phyloP scores from a whole-genome alignment of 208 protist species.

The Trypanosoma caninum region DNA sequence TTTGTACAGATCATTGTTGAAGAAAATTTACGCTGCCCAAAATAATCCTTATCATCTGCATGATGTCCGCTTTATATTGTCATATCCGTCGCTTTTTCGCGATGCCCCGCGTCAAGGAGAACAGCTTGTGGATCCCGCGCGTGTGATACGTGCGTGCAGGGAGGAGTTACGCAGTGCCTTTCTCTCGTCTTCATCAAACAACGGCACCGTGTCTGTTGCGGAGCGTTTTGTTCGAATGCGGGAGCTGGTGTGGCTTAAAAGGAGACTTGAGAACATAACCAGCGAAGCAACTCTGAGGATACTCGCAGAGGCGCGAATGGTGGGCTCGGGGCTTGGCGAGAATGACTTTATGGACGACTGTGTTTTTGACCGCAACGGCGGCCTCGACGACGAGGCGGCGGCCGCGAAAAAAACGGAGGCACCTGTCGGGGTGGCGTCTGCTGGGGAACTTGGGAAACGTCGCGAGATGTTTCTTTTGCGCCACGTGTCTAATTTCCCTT shows the following conservation, averaged over 20 bases:
- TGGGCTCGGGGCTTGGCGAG: slow-evolving; percentile 31
- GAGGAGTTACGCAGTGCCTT: slow-evolving; percentile 26
- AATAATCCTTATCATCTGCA: slow-evolving; percentile 59
- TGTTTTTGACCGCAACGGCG: slow-evolving; percentile 17
- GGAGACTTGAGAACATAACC: slow-evolving; percentile 37
- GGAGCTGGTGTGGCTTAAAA: slow-evolving; percentile 58
- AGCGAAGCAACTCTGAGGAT: slow-evolving; percentile 31
- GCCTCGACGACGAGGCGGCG: background rate
- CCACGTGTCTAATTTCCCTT: slow-evolving; percentile 35
- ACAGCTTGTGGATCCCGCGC: background rate
- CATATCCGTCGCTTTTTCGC: no score
- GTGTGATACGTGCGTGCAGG: slow-evolving; percentile 10
- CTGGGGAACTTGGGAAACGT: slow-evolving; percentile 47
- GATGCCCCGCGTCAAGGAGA: no score
- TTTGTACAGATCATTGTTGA: slow-evolving; percentile 60
- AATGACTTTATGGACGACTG: slow-evolving; percentile 33
- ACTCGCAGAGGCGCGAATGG: slow-evolving; percentile 29
- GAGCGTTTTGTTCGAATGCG: slow-evolving; percentile 46
- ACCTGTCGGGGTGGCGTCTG: slow-evolving; percentile 42
- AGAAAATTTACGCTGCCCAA: slow-evolving; percentile 44
- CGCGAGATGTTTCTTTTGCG: slow-evolving; percentile 61
- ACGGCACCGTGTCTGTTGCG: background rate
- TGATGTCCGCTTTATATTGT: slow-evolving; percentile 79
- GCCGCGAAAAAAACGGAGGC: background rate
- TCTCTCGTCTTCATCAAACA: slow-evolving; percentile 8